phyloP scores from a whole-genome alignment of 225 moss, liverwort and hornwort genomes.

The Marchantia paleacea region DNA sequence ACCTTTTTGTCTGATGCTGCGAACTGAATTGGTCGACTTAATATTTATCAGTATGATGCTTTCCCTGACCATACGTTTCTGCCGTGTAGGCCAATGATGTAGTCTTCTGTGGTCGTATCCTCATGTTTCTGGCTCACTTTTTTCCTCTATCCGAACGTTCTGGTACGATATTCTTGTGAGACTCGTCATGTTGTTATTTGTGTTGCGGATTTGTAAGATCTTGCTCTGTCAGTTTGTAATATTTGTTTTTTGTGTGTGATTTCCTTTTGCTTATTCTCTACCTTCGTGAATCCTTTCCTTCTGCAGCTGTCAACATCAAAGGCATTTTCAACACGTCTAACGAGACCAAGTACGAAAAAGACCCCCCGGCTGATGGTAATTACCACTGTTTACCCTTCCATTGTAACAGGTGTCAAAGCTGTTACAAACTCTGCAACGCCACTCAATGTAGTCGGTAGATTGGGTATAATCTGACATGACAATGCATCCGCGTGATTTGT shows the following conservation, averaged over 20 bases:
- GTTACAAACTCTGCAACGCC: background rate
- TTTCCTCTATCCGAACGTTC: conserved; percentile 97
- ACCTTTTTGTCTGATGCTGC: too few relatives aligned
- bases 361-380: conserved; percentile 65
- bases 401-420: background rate
- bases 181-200: background rate
- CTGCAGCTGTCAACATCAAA: conserved; percentile 87
- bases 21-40: too few relatives aligned
- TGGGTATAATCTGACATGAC: background rate
- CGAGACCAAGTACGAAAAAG: conserved; percentile 97
- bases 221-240: background rate
- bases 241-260: background rate
- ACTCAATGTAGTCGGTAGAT: background rate
- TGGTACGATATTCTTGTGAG: conserved; percentile 26
- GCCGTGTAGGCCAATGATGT: conserved; percentile 79
- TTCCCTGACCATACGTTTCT: background rate
- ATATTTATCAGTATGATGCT: too few relatives aligned
- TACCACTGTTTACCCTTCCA: background rate
- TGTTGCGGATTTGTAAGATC: conserved; percentile 2
- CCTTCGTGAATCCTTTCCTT: background rate
- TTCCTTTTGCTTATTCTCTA: background rate
- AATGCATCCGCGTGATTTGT: background rate
- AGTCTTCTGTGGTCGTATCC: conserved; percentile 94
- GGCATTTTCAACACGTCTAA: conserved; percentile 95
- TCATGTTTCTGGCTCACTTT: conserved; percentile 97